Evolutionary conservation across 169 alveolate species (phyloP).

Genomic region (Perkinsus chesapeaki): DNA sequence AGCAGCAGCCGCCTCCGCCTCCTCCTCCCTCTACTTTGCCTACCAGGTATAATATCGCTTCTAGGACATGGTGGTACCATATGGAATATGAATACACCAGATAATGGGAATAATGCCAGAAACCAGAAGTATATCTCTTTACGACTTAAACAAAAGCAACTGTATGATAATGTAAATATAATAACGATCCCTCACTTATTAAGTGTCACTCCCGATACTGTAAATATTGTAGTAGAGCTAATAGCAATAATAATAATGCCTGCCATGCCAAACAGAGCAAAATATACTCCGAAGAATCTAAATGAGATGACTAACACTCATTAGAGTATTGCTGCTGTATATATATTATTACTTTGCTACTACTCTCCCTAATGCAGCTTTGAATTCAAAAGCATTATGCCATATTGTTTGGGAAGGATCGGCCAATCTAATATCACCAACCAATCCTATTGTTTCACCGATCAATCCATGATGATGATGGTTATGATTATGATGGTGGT

Average conservation of each 20-base stretch:
- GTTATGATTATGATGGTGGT: not conserved
- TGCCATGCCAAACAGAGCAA: not conserved
- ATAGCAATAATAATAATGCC: not conserved
- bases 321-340: not conserved
- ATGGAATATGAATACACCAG: not conserved
- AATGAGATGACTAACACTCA: not conserved
- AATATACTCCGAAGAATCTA: not conserved
- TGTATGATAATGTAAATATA: not conserved
- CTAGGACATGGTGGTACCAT: not conserved
- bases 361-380: not conserved
- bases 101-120: not conserved
- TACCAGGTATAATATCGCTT: not conserved
- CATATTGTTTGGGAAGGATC: not conserved
- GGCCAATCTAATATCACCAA: not conserved
- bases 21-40: not conserved
- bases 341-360: not conserved
- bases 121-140: not conserved
- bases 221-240: not conserved
- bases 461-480: not conserved
- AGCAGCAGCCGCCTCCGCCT: too few relatives aligned
- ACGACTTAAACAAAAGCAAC: not conserved
- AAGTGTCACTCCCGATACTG: not conserved
- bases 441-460: not conserved
- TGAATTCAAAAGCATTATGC: not conserved
- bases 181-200: not conserved